Conservation (phyloP, 805 yeast species). For the Zygoascus flipseniorum region DNA sequence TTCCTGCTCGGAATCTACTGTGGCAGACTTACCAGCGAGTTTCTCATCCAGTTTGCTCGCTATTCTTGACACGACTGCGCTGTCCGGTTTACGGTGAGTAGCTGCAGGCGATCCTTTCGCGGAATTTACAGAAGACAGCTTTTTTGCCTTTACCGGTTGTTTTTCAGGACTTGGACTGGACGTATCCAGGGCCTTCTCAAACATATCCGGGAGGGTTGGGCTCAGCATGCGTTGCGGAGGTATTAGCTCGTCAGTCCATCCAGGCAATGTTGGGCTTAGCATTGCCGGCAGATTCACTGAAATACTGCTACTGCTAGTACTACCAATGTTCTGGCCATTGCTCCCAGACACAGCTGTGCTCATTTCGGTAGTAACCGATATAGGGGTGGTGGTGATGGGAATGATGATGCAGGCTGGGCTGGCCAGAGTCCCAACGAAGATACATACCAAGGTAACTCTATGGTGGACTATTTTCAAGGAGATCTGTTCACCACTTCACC, state of each 20-base stretch:
- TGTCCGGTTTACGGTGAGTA: neutral
- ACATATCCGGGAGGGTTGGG: conserved; percentile 33
- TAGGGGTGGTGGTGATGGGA: neutral
- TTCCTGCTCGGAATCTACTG: neutral
- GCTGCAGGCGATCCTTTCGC: neutral
- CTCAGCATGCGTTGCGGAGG: conserved; percentile 29
- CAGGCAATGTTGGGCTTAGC: conserved; percentile 32
- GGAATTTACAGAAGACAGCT: conserved; percentile 3
- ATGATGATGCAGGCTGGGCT: neutral
- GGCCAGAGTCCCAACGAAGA: neutral
- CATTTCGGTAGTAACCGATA: neutral
- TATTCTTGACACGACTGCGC: neutral
- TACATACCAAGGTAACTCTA: neutral
- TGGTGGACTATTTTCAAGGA: conserved; percentile 40
- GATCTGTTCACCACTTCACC: conserved; percentile 40
- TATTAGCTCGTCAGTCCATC: conserved; percentile 21
- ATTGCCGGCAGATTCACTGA: conserved; percentile 24
- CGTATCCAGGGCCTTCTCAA: conserved; percentile 12
- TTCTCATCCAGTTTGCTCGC: neutral
- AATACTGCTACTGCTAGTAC: neutral
- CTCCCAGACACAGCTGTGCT: neutral
- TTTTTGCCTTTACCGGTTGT: conserved; percentile 2
- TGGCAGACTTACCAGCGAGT: neutral
- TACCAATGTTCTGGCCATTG: neutral
- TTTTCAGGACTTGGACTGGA: neutral